Evolutionary conservation across 208 protist genomes (phyloP).

Genomic region (Trypanosoma boissoni): DNA sequence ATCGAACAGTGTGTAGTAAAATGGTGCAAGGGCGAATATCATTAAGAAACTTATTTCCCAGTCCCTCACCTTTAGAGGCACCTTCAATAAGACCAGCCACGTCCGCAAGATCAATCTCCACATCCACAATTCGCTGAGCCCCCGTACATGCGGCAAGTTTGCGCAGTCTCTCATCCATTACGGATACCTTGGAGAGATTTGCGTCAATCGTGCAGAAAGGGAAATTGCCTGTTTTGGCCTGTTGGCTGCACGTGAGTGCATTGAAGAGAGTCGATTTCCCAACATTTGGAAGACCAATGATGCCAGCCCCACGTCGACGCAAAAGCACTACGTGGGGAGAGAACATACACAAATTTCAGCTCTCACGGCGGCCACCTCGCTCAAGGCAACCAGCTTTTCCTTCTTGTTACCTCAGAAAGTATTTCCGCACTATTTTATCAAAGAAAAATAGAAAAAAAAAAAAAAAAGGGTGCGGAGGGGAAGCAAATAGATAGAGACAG

Average conservation of each 20-base stretch:
- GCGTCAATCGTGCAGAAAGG: slow-evolving; percentile 94
- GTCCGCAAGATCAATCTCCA: slow-evolving; percentile 83
- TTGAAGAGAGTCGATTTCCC: slow-evolving; percentile 94
- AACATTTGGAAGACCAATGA: slow-evolving; percentile 89
- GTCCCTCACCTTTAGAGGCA: slow-evolving; percentile 76
- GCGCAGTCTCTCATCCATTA: slow-evolving; percentile 75
- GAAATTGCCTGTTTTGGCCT: slow-evolving; percentile 92
- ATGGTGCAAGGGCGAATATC: slow-evolving; percentile 82
- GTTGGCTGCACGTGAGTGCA: slow-evolving; percentile 84
- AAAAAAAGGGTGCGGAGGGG: slow-evolving; percentile 11
- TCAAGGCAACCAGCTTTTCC: too few species aligned
- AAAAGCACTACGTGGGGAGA: slow-evolving; percentile 11
- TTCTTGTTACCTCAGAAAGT: background rate
- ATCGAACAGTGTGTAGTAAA: slow-evolving; percentile 86
- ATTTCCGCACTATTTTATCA: too few species aligned
- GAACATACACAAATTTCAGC: slow-evolving; percentile 10
- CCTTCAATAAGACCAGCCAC: slow-evolving; percentile 89
- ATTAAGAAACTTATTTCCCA: slow-evolving; percentile 87
- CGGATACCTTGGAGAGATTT: slow-evolving; percentile 72
- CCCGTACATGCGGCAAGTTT: slow-evolving; percentile 65
- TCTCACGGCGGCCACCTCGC: background rate
- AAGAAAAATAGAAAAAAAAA: slow-evolving; percentile 18
- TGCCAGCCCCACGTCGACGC: slow-evolving; percentile 69
- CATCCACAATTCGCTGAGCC: slow-evolving; percentile 62
- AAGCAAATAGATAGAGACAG: background rate